Percentiles rank a stretch among this genome's conserved stretches.
Evolutionary conservation across 345 rosid species (phyloP).

Genomic region (Lepidium africanum): DNA sequence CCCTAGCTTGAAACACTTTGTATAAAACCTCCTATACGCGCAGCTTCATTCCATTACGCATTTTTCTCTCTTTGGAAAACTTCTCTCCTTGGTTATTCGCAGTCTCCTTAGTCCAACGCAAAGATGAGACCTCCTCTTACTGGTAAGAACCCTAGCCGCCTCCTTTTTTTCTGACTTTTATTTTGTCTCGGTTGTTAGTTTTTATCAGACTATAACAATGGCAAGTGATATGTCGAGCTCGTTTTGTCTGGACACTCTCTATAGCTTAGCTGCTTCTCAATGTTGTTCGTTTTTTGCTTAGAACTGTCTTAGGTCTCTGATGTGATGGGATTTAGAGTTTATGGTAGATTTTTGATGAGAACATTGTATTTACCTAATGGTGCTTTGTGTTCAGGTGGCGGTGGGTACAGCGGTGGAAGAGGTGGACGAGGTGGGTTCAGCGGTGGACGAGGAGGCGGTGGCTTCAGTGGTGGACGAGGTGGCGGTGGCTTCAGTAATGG

Average conservation of each 20-base stretch:
- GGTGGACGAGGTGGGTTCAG: slow-evolving; percentile 20
- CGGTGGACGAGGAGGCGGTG: slow-evolving; percentile 18
- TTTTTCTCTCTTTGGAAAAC: not conserved
- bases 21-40: slow-evolving; percentile 11
- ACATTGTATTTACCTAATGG: not conserved
- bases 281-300: not conserved
- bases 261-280: not conserved
- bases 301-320: not conserved
- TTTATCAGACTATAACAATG: not conserved
- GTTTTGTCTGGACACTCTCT: not conserved
- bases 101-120: not conserved
- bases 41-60: not conserved
- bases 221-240: not conserved
- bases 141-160: slow-evolving; percentile 29
- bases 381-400: slow-evolving; percentile 22
- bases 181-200: not conserved
- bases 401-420: slow-evolving; percentile 14
- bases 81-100: not conserved
- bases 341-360: not conserved
- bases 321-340: not conserved
- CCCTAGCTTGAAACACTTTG: slow-evolving; percentile 21
- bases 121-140: slow-evolving; percentile 34
- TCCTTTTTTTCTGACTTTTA: not conserved
- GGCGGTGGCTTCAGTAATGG: slow-evolving; percentile 22
- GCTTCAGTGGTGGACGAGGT: not conserved